Conservation (phyloP, 2,329 filamentous ascomycete species). For the Teratosphaeria destructans region DNA sequence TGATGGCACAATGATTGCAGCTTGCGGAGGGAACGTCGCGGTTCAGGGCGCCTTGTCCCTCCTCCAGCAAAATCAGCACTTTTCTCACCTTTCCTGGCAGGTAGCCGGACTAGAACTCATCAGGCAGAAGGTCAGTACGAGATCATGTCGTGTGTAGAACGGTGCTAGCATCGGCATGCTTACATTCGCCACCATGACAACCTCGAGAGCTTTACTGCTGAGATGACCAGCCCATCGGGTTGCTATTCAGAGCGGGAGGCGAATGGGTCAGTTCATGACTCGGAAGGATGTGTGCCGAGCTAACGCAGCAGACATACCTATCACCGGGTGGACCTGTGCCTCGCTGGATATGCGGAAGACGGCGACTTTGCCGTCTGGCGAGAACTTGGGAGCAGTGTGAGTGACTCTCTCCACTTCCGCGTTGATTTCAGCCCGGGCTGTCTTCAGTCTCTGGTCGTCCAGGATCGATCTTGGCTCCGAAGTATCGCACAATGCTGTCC, state of each 20-base stretch:
- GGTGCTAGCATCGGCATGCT: no score
- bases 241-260: slow-evolving; percentile 25
- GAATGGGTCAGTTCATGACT: background rate
- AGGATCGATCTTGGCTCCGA: slow-evolving; percentile 43
- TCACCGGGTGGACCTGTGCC: slow-evolving; percentile 56
- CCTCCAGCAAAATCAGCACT: background rate
- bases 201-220: slow-evolving; percentile 48
- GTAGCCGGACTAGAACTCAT: slow-evolving; percentile 39
- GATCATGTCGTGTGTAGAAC: no score
- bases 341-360: slow-evolving; percentile 51
- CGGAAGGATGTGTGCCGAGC: background rate
- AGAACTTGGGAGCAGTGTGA: slow-evolving; percentile 54
- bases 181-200: slow-evolving; percentile 55
- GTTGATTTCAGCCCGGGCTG: slow-evolving; percentile 49
- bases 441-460: slow-evolving; percentile 38
- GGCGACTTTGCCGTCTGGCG: slow-evolving; percentile 50
- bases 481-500: slow-evolving; percentile 46
- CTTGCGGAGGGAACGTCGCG: background rate
- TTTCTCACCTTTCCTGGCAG: slow-evolving; percentile 37
- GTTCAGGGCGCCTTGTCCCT: no score
- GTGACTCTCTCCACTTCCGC: slow-evolving; percentile 52
- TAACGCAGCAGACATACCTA: slow-evolving; percentile 20
- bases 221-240: slow-evolving; percentile 56
- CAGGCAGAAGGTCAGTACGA: background rate
- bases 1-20: no score